These are phyloP conservation scores for Cantharellus cinnabarinus DNA, from an alignment of 768 basidiomycete species.

Conservation along the genomic window DNA sequence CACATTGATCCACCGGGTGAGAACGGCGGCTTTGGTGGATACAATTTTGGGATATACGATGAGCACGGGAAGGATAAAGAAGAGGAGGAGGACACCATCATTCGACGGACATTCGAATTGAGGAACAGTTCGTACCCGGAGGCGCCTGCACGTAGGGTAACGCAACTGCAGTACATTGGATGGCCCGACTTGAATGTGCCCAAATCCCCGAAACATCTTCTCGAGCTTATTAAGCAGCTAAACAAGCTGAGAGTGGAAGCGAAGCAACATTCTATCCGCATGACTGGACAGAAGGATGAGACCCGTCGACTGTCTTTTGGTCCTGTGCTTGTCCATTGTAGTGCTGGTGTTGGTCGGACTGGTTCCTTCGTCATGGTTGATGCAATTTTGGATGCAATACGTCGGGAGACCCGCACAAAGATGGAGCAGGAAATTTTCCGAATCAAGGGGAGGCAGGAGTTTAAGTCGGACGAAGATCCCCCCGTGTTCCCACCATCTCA, in stretches of 20 bases:
- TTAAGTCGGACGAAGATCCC: neutral
- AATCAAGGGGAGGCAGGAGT: neutral
- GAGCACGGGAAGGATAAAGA: neutral
- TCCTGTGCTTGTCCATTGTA: slow-evolving; percentile 71
- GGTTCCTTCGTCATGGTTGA: slow-evolving; percentile 86
- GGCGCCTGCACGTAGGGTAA: slow-evolving; percentile 40
- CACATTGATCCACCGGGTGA: slow-evolving; percentile 18
- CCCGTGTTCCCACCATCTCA: neutral
- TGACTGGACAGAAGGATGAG: neutral
- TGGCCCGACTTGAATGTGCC: slow-evolving; percentile 98
- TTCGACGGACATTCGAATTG: slow-evolving; percentile 37
- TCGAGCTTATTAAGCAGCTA: slow-evolving; percentile 44
- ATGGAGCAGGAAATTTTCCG: neutral
- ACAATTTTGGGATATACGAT: neutral
- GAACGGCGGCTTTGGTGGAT: neutral
- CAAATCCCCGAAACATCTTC: slow-evolving; percentile 51
- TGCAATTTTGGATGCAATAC: slow-evolving; percentile 57
- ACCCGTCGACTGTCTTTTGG: slow-evolving; percentile 8
- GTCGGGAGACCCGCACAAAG: slow-evolving; percentile 28
- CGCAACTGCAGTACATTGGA: slow-evolving; percentile 79
- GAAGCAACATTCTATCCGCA: slow-evolving; percentile 3
- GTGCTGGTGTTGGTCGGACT: slow-evolving; percentile 87
- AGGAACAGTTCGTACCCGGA: slow-evolving; percentile 39
- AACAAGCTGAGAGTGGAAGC: slow-evolving; percentile 1
- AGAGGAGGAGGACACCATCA: slow-evolving; percentile 12